Conservation (phyloP, 1,284 basidiomycete species). For the Rhodotorula sp. region DNA sequence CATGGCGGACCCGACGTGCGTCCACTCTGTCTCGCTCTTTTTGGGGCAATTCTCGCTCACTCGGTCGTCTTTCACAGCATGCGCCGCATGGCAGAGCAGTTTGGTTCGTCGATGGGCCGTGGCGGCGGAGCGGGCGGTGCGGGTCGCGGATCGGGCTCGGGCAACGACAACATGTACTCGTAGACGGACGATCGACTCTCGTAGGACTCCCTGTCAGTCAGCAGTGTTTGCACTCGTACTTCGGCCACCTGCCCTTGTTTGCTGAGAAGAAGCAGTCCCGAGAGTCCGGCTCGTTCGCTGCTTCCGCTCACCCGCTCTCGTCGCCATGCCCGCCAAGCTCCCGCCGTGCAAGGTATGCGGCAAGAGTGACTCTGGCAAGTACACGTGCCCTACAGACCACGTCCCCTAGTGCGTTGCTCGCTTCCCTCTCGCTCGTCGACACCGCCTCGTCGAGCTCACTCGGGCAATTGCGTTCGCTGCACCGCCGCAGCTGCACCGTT, state of each 20-base stretch:
- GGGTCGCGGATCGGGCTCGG: slow-evolving; percentile 36
- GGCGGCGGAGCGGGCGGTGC: slow-evolving; percentile 44
- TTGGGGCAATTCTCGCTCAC: not conserved
- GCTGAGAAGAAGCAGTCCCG: not conserved
- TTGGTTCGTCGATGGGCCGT: slow-evolving; percentile 49
- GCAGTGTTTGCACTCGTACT: too few species aligned
- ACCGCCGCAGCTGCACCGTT: slow-evolving; percentile 25
- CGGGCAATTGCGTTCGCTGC: too few species aligned
- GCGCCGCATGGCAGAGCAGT: slow-evolving; percentile 51
- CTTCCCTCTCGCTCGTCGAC: too few species aligned
- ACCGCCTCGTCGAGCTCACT: not conserved
- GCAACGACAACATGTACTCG: slow-evolving; percentile 45
- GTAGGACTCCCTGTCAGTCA: too few species aligned
- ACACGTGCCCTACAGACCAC: slow-evolving; percentile 29
- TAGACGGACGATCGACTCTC: not conserved
- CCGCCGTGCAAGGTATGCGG: slow-evolving; percentile 34
- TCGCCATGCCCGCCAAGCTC: slow-evolving; percentile 16
- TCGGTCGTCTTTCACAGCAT: slow-evolving; percentile 12
- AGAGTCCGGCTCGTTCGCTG: not conserved
- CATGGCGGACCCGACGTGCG: slow-evolving; percentile 63
- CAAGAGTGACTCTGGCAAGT: slow-evolving; percentile 24
- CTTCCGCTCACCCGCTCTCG: not conserved
- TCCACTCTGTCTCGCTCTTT: not conserved
- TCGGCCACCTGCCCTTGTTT: too few species aligned
- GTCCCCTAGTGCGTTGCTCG: slow-evolving; percentile 23